Evolutionary conservation across 805 yeast genomes (phyloP), one percentile per base, ranked within the genome.

Genomic region (Sporopachydermia lactativora): DNA sequence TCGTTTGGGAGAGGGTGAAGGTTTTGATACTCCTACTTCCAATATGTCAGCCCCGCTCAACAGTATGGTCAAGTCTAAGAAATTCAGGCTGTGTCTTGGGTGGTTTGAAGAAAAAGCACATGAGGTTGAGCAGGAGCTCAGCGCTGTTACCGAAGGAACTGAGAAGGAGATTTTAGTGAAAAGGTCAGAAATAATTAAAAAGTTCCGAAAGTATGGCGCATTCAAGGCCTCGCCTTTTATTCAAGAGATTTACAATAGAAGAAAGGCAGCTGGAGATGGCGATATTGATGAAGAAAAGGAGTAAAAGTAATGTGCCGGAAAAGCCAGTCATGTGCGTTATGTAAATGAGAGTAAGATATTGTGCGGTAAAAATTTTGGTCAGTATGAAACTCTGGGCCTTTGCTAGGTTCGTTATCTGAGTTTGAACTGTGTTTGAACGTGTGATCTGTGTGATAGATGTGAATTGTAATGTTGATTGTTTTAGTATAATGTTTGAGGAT

Each of bases 1-100:
- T 17, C 57, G 57, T 11, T 71, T 89, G 46, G 71, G 70, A n/a
- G 60, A 62, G 6, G 95, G 89, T 41, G 97, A 89, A 64, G 97
- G 97, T 18, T 89, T 66, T 60, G 70, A 71, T 50, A 75, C 83
- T 42, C 81, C 73, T 36, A 52, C 65, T 40, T 64, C 55, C 37
- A 52, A 61, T 19, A 62, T 70, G 45, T 57, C 48, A 13, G 48
- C 54, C 18, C 58, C 62, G 6, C 57, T 66, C 46, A 59, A 66
- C 42, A 61, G 65, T 28, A 48, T 66, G 39, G 51, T 52, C 34
- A 51, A 59, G 39, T 60, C 62, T 39, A 60, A 60, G 31, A 71
- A 71, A 55, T 74, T 79, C 51, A 60, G 63, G 34, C 58, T 80
- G 46, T 70, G 67, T 48, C 77, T 71, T 53, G 76, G 71, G 41